These are phyloP conservation scores for Silene noctiflora DNA, from an alignment of 179 eudicot species.

Conservation along the genomic window DNA sequence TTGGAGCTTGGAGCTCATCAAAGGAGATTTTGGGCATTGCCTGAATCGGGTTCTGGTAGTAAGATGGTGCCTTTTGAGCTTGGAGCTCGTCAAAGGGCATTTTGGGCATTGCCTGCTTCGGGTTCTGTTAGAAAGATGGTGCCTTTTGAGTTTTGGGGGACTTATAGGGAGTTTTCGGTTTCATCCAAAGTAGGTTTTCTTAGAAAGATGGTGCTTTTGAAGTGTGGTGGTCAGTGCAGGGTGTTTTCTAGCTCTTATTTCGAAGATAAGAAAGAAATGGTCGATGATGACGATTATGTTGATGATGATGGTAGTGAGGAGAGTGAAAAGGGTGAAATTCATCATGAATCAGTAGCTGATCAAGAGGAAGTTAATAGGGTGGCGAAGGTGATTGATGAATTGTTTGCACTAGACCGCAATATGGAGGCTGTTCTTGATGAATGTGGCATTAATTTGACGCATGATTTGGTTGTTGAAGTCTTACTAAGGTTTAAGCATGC, in stretches of 20 bases:
- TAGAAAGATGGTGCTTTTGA: conserved; percentile 13
- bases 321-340: conserved; percentile 16
- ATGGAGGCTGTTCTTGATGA: conserved; percentile 94
- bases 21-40: background rate
- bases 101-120: background rate
- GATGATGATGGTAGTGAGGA: conserved; percentile 20
- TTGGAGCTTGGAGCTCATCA: conserved; percentile 6
- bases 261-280: conserved; percentile 28
- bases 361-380: conserved; percentile 68
- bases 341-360: conserved; percentile 42
- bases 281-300: conserved; percentile 11
- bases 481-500: conserved; percentile 75
- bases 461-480: conserved; percentile 70
- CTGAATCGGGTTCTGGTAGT: background rate
- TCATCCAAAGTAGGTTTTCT: background rate
- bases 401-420: conserved; percentile 75
- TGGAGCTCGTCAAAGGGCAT: conserved; percentile 1
- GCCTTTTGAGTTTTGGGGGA: conserved; percentile 3
- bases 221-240: conserved; percentile 29
- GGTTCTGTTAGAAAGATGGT: background rate
- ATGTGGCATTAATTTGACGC: conserved; percentile 53
- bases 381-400: conserved; percentile 72
- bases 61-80: conserved; percentile 6
- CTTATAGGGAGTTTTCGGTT: background rate
- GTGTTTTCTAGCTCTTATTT: conserved; percentile 29